Percentiles rank a stretch among this genome's conserved stretches.
Conservation (phyloP, 768 basidiomycete genomes). For the Boletus rubescentipes region DNA sequence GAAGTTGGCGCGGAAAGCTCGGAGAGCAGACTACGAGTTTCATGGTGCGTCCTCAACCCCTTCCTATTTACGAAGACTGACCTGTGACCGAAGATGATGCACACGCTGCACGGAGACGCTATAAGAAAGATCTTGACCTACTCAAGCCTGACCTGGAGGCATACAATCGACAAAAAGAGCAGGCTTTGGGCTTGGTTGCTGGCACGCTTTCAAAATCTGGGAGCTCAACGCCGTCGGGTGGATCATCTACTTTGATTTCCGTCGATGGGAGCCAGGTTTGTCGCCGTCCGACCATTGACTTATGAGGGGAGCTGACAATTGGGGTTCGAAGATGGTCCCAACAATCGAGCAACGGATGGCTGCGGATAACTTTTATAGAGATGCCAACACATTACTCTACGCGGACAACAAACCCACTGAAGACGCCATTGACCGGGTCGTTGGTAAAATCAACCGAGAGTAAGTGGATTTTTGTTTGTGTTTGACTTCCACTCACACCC, state of each 20-base stretch:
- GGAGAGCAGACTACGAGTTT: conserved; percentile 88
- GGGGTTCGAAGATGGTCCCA: conserved; percentile 42
- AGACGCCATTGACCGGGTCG: conserved; percentile 91
- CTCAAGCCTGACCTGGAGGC: conserved; percentile 85
- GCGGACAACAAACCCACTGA: conserved; percentile 95
- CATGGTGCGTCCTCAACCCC: conserved; percentile 58
- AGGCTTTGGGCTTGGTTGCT: conserved; percentile 71
- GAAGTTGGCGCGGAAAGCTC: conserved; percentile 74
- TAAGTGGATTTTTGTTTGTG: conserved; percentile 40
- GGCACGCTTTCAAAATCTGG: conserved; percentile 56
- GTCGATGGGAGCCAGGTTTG: conserved; percentile 43
- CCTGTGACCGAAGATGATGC: conserved; percentile 65
- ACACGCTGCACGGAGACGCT: conserved; percentile 82
- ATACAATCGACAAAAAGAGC: conserved; percentile 89
- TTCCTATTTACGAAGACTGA: background rate
- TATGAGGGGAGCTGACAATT: conserved; percentile 9
- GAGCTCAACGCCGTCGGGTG: conserved; percentile 30
- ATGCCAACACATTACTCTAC: conserved; percentile 90
- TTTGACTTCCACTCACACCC: background rate
- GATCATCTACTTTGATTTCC: conserved; percentile 41
- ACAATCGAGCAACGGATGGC: conserved; percentile 64
- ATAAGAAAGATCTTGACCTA: conserved; percentile 88
- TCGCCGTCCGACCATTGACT: conserved; percentile 15
- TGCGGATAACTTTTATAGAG: conserved; percentile 84
- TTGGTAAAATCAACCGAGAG: conserved; percentile 92